Percentiles rank a stretch among this genome's conserved stretches.
These are phyloP conservation scores for Puccinia novopanici DNA, from an alignment of 1,284 basidiomycete species.

Conservation along the genomic window DNA sequence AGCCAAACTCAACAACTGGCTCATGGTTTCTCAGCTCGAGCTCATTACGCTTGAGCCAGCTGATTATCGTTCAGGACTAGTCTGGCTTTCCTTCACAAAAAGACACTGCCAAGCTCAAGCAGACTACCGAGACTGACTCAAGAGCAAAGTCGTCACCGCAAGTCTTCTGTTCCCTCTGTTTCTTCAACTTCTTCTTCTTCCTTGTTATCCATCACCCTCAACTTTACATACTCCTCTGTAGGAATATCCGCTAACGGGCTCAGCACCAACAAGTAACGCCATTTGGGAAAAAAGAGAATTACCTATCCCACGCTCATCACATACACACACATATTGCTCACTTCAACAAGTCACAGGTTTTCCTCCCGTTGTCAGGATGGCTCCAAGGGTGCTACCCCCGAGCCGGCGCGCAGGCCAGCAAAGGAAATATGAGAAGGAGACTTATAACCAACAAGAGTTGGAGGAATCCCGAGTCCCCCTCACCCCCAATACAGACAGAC, in stretches of 20 bases:
- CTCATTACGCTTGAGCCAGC: slow-evolving; percentile 1
- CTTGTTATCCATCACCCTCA: not conserved
- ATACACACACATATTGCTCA: not conserved
- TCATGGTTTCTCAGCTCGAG: slow-evolving; percentile 20
- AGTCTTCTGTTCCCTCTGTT: not conserved
- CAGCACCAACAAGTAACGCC: not conserved
- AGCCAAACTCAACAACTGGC: not conserved
- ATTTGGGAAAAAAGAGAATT: not conserved
- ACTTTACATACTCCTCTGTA: not conserved
- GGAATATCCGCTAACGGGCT: not conserved
- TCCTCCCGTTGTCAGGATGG: slow-evolving; percentile 24
- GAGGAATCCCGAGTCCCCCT: slow-evolving; percentile 21
- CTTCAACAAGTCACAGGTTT: too few relatives aligned
- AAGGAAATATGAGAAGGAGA: not conserved
- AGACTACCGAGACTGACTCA: not conserved
- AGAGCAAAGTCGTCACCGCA: not conserved
- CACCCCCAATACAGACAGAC: not conserved
- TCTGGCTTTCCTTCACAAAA: not conserved
- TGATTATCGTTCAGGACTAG: not conserved
- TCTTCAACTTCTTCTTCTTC: not conserved
- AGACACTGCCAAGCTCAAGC: not conserved
- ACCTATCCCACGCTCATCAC: slow-evolving; percentile 7
- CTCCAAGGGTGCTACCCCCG: not conserved
- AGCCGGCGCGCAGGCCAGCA: not conserved
- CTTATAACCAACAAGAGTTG: not conserved